These are phyloP conservation scores for Tillandsia fasciculata DNA, from an alignment of 176 grass and related monocot species.

Conservation along the genomic window DNA sequence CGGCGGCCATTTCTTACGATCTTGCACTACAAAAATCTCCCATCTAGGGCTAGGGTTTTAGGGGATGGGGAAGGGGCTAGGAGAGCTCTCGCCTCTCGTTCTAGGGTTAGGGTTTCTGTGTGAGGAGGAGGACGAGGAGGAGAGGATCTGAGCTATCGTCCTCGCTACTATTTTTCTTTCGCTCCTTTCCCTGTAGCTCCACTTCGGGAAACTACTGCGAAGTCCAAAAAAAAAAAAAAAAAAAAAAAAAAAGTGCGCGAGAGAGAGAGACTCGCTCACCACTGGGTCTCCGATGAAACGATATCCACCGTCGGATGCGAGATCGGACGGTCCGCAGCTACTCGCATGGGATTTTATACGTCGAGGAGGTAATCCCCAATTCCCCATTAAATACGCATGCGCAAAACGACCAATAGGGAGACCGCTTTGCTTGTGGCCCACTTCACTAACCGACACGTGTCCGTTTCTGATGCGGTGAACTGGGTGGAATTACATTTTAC, in stretches of 20 bases:
- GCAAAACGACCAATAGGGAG: not conserved
- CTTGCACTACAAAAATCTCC: not conserved
- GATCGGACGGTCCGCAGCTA: conserved; percentile 2
- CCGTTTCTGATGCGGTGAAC: not conserved
- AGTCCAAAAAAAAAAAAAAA: not conserved
- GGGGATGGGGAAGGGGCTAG: not conserved
- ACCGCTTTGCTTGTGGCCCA: not conserved
- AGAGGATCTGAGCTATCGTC: not conserved
- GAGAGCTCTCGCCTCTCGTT: not conserved
- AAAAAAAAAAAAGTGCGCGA: not conserved
- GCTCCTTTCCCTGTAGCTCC: not conserved
- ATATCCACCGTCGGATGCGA: not conserved
- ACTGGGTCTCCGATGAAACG: not conserved
- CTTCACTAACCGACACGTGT: not conserved
- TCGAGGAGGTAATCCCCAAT: not conserved
- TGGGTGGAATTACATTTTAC: not conserved
- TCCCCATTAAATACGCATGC: not conserved
- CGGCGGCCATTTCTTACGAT: not conserved
- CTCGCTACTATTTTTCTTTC: not conserved
- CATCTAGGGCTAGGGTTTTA: not conserved
- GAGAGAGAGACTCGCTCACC: not conserved
- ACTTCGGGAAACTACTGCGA: not conserved
- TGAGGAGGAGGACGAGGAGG: not conserved
- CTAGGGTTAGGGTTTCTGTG: not conserved
- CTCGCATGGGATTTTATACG: not conserved